Evolutionary conservation across 768 basidiomycete species (phyloP).

Genomic region (Pluteus cervinus): DNA sequence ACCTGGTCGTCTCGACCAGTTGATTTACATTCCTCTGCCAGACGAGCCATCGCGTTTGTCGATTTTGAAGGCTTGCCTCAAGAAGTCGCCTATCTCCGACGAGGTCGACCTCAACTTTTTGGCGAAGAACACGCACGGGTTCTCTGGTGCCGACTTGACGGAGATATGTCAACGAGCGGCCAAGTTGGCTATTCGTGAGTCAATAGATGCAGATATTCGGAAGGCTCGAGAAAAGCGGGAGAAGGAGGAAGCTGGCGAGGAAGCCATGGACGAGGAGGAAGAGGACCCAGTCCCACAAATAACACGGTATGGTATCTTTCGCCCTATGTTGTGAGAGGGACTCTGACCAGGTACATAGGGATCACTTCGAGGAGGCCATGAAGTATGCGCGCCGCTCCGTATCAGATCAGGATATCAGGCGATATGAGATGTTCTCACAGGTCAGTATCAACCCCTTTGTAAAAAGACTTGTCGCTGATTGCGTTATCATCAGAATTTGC

Average conservation of each 20-base stretch:
- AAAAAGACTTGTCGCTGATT: background rate
- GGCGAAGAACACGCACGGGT: constrained; percentile 91
- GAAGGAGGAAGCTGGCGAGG: constrained; percentile 72
- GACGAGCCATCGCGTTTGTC: constrained; percentile 88
- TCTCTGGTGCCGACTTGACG: constrained; percentile 99
- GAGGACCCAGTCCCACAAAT: constrained; percentile 92
- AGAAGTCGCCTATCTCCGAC: constrained; percentile 82
- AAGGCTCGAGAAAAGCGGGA: constrained; percentile 72
- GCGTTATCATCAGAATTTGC: constrained; percentile 56
- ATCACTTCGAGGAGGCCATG: constrained; percentile 99
- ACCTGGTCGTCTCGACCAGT: constrained; percentile 97
- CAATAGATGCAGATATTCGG: constrained; percentile 89
- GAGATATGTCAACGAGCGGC: constrained; percentile 98
- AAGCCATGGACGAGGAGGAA: constrained; percentile 66
- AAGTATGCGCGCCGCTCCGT: constrained; percentile 95
- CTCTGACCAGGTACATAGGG: constrained; percentile 35
- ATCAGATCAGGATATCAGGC: constrained; percentile 92
- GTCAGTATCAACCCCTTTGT: constrained; percentile 31
- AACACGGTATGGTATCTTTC: constrained; percentile 44
- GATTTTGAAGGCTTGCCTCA: constrained; percentile 86
- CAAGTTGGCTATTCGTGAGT: constrained; percentile 93
- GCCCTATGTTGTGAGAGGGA: background rate
- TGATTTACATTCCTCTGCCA: constrained; percentile 98
- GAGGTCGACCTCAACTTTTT: constrained; percentile 84
- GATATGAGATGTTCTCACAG: constrained; percentile 98